Evolutionary conservation across 2,329 filamentous ascomycete species (phyloP).

Genomic region (Scytalidium lignicola): DNA sequence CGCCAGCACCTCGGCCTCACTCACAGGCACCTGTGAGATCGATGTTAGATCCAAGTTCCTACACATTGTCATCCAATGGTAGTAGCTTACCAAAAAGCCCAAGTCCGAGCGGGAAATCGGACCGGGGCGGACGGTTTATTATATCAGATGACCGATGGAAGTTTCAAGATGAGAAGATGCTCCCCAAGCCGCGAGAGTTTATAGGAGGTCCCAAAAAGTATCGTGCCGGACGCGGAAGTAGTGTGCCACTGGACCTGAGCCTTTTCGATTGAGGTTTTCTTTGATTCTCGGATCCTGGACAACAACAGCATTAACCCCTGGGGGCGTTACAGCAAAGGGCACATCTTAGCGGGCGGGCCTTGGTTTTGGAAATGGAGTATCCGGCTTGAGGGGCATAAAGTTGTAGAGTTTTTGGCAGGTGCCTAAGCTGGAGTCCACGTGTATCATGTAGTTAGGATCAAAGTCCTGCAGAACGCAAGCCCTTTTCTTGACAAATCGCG

Average conservation of each 20-base stretch:
- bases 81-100: conserved; percentile 39
- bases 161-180: conserved; percentile 74
- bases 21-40: conserved; percentile 45
- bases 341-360: background rate
- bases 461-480: background rate
- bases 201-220: conserved; percentile 71
- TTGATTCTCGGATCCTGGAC: conserved; percentile 1
- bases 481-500: background rate
- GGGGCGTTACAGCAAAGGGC: conserved; percentile 4
- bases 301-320: conserved; percentile 1
- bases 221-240: conserved; percentile 86
- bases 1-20: conserved; percentile 27
- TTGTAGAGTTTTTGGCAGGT: background rate
- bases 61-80: conserved; percentile 66
- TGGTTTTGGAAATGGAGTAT: conserved; percentile 3
- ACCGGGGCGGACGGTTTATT: conserved; percentile 39
- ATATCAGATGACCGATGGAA: conserved; percentile 80
- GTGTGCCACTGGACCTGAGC: conserved; percentile 81
- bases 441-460: background rate
- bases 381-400: background rate
- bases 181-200: conserved; percentile 84
- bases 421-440: background rate
- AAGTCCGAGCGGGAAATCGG: conserved; percentile 37
- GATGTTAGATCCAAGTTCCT: conserved; percentile 70
- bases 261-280: conserved; percentile 28